phyloP scores from a whole-genome alignment of 495 filamentous ascomycete genomes.

The Xylaria grammica region DNA sequence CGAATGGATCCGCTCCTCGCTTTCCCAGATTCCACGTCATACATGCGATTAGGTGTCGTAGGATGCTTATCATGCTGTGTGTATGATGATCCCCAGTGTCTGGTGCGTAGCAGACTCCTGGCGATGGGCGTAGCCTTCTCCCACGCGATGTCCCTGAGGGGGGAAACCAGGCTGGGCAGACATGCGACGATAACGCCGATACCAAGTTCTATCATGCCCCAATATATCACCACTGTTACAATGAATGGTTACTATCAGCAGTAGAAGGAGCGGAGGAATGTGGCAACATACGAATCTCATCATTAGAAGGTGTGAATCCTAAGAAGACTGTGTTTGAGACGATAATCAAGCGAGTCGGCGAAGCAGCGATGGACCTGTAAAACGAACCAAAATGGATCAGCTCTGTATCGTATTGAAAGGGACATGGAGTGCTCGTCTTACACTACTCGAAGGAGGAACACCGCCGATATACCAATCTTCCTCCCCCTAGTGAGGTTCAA shows the following conservation, averaged over 20 bases:
- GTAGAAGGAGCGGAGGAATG: not conserved
- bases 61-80: too few relatives aligned
- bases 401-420: not conserved
- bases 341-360: slow-evolving; percentile 28
- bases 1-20: too few relatives aligned
- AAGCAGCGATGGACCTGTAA: slow-evolving; percentile 23
- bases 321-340: slow-evolving; percentile 22
- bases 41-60: too few relatives aligned
- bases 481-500: slow-evolving; percentile 21
- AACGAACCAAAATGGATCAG: slow-evolving; percentile 3
- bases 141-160: too few relatives aligned
- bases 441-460: slow-evolving; percentile 34
- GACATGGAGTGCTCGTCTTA: slow-evolving; percentile 10
- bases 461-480: slow-evolving; percentile 26
- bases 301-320: slow-evolving; percentile 20
- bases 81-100: too few relatives aligned
- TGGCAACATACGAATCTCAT: slow-evolving; percentile 28
- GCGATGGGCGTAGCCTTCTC: too few relatives aligned
- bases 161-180: slow-evolving; percentile 24
- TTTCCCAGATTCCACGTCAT: too few relatives aligned
- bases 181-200: slow-evolving; percentile 32
- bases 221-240: slow-evolving; percentile 30
- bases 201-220: slow-evolving; percentile 33
- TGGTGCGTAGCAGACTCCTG: too few relatives aligned
- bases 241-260: slow-evolving; percentile 18